Base-by-base conservation (phyloP, 139 green algal species). In the Ettlia oleoabundans region DNA sequence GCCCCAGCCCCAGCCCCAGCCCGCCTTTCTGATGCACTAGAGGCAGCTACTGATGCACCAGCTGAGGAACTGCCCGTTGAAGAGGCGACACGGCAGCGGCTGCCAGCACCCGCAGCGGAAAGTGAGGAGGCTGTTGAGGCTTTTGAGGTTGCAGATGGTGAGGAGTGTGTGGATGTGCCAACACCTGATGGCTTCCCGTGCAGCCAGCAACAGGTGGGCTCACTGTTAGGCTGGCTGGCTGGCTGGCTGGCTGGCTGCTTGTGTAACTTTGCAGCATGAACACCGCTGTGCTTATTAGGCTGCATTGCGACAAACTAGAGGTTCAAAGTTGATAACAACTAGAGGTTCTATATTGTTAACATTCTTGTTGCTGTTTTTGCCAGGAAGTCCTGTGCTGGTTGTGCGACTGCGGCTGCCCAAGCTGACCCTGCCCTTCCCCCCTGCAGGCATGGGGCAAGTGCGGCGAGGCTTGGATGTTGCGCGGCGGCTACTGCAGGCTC, bases 371-470 rank as follows among this genome's bases (percentile, higher is more conserved):
- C n/a, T n/a, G n/a, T n/a, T n/a, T n/a, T n/a, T n/a, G n/a, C n/a
- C n/a, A n/a, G n/a, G n/a, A n/a, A n/a, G n/a, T n/a, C n/a, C n/a
- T n/a, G n/a, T n/a, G n/a, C n/a, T n/a, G n/a, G n/a, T n/a, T n/a
- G n/a, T n/a, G n/a, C n/a, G n/a, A n/a, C n/a, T n/a, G n/a, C n/a
- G n/a, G n/a, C n/a, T n/a, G n/a, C n/a, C n/a, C n/a, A 58, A 58
- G 47, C 47, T 15, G 13, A 58, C 47, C 15, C 47, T 58, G 10
- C 15, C 47, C 47, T 24, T 58, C 47, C 47, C 15, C 13, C 13
- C 33, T 51, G 40, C 70, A 78, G 70, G 70, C 42, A 1, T 78
- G 70, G 70, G 70, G 70, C 70, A 78, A 78, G 70, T 78, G 70
- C 32, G 19, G 3, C 30, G 4, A 78, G n/a, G 43, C 26, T 2